Conservation (phyloP, 1,139 yeast species). For the Debaryomyces robertsiae region DNA sequence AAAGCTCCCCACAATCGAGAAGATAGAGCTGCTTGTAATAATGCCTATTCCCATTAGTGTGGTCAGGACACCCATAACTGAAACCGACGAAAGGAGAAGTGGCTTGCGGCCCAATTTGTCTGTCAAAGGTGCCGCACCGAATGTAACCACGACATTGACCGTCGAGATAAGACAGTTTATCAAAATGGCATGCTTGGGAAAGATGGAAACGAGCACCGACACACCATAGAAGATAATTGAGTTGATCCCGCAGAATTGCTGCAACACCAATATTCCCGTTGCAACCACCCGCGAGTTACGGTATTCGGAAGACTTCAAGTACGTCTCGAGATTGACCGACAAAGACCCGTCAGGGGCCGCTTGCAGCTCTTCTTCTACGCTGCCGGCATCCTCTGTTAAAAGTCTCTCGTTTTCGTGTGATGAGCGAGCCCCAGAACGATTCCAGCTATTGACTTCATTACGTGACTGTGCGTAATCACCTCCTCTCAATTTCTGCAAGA, state of each 20-base stretch:
- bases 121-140: conserved; percentile 68
- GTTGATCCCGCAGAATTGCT: conserved; percentile 91
- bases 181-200: conserved; percentile 69
- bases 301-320: conserved; percentile 54
- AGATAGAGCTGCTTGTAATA: conserved; percentile 43
- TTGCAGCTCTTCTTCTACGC: conserved; percentile 4
- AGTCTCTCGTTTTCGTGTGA: conserved; percentile 11
- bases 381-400: conserved; percentile 19
- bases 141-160: conserved; percentile 73
- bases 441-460: conserved; percentile 45
- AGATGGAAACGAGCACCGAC: conserved; percentile 64
- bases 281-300: conserved; percentile 64
- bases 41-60: conserved; percentile 70
- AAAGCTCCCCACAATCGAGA: conserved; percentile 69
- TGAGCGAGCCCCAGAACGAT: conserved; percentile 6
- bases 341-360: conserved; percentile 6
- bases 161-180: conserved; percentile 76
- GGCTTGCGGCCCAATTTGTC: conserved; percentile 80
- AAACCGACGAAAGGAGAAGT: conserved; percentile 62
- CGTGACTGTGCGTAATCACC: conserved; percentile 41
- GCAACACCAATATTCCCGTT: conserved; percentile 77
- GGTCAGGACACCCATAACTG: conserved; percentile 70
- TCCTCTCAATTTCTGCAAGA: conserved; percentile 42
- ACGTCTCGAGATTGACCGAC: conserved; percentile 37
- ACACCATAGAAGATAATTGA: conserved; percentile 93